Evolutionary conservation across 768 basidiomycete genomes (phyloP).

Genomic region (Russula lepida): DNA sequence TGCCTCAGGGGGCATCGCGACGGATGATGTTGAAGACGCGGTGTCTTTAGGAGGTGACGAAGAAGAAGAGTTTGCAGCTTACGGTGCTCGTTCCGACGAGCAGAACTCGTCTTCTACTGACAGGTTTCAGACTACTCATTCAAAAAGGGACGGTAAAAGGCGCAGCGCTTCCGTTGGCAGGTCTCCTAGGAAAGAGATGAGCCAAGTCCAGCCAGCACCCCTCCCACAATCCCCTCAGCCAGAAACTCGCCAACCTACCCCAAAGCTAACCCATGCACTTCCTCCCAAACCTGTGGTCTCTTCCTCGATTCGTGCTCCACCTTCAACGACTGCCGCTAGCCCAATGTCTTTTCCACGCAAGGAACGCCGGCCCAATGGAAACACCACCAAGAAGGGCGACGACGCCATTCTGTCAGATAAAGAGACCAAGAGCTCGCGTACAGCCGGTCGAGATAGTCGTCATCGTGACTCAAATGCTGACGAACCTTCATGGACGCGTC

Average conservation of each 20-base stretch:
- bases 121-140: neutral
- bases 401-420: slow-evolving; percentile 8
- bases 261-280: slow-evolving; percentile 18
- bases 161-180: slow-evolving; percentile 3
- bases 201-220: neutral
- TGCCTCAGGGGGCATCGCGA: slow-evolving; percentile 15
- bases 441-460: slow-evolving; percentile 3
- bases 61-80: slow-evolving; percentile 50
- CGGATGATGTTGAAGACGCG: slow-evolving; percentile 47
- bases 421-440: slow-evolving; percentile 13
- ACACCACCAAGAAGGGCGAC: slow-evolving; percentile 3
- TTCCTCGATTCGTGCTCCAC: slow-evolving; percentile 15
- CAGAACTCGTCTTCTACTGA: neutral
- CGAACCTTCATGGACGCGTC: slow-evolving; percentile 18
- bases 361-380: slow-evolving; percentile 20
- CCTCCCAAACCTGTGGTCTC: slow-evolving; percentile 20
- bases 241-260: slow-evolving; percentile 4
- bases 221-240: slow-evolving; percentile 14
- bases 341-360: slow-evolving; percentile 22
- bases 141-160: slow-evolving; percentile 1
- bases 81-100: slow-evolving; percentile 26
- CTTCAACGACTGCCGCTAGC: slow-evolving; percentile 21
- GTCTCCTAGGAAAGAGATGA: slow-evolving; percentile 1
- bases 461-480: slow-evolving; percentile 9
- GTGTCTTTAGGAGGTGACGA: slow-evolving; percentile 65